Percentiles rank a stretch among this genome's conserved stretches.
Evolutionary conservation across 2,329 filamentous ascomycete genomes (phyloP).

Genomic region (Trichoderma hamatum): DNA sequence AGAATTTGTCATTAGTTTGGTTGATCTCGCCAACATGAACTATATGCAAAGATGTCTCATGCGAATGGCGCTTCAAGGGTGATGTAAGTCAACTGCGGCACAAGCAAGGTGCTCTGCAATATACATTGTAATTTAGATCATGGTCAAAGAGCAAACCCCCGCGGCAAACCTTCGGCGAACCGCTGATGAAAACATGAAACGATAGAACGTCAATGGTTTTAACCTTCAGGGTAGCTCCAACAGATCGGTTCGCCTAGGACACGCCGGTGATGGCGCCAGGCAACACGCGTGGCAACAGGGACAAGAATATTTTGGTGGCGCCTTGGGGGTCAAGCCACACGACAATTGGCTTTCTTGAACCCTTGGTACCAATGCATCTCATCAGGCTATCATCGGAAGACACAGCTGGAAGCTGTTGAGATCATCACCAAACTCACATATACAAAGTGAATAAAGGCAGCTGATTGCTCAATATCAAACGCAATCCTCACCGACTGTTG

Average conservation of each 20-base stretch:
- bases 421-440: neutral
- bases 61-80: neutral
- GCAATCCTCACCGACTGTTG: slow-evolving; percentile 21
- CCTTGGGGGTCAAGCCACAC: slow-evolving; percentile 6
- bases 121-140: neutral
- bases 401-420: neutral
- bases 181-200: neutral
- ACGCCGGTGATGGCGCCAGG: neutral
- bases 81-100: neutral
- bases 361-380: neutral
- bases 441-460: neutral
- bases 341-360: neutral
- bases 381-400: neutral
- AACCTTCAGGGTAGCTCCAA: slow-evolving; percentile 16
- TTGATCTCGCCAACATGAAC: neutral
- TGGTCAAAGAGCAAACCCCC: neutral
- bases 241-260: neutral
- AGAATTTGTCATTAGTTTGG: neutral
- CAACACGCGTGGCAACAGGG: slow-evolving; percentile 9
- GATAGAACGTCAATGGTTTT: slow-evolving; percentile 1
- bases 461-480: neutral
- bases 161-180: neutral
- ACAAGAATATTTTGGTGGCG: slow-evolving; percentile 3
- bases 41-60: neutral
- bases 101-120: neutral